phyloP scores from a whole-genome alignment of 345 rosid genomes.

The Corchorus olitorius region DNA sequence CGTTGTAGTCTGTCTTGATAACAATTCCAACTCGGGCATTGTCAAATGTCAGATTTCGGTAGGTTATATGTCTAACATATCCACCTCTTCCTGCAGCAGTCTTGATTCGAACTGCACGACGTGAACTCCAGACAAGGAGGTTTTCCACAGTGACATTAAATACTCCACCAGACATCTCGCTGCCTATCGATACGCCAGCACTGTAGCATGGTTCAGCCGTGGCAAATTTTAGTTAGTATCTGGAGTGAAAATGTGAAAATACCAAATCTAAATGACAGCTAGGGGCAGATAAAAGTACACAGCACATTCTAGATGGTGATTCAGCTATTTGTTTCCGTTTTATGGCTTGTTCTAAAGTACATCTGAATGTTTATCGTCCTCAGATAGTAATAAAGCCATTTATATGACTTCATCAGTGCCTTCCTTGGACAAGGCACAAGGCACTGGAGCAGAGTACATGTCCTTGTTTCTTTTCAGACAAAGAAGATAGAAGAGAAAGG shows the following conservation, averaged over 20 bases:
- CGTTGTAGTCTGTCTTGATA: slow-evolving; percentile 92
- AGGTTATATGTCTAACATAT: slow-evolving; percentile 65
- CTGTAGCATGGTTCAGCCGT: slow-evolving; percentile 50
- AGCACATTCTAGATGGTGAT: not conserved
- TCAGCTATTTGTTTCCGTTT: not conserved
- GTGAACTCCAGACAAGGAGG: slow-evolving; percentile 80
- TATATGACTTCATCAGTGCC: not conserved
- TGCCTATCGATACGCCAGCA: slow-evolving; percentile 95
- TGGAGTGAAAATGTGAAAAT: slow-evolving; percentile 8
- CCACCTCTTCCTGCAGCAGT: slow-evolving; percentile 97
- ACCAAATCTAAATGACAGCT: not conserved
- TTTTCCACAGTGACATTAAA: slow-evolving; percentile 82
- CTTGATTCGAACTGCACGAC: slow-evolving; percentile 94
- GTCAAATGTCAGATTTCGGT: slow-evolving; percentile 81
- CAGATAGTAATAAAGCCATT: not conserved
- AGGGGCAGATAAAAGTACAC: not conserved
- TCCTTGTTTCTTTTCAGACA: not conserved
- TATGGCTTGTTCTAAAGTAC: not conserved
- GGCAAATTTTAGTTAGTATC: slow-evolving; percentile 21
- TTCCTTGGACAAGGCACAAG: not conserved
- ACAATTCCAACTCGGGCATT: slow-evolving; percentile 86
- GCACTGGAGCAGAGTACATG: not conserved
- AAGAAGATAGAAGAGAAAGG: not conserved
- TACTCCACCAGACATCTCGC: slow-evolving; percentile 99
- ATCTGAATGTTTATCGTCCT: not conserved